Conservation (phyloP, 2,329 filamentous ascomycete genomes). For the Phyllosticta ampelicida region DNA sequence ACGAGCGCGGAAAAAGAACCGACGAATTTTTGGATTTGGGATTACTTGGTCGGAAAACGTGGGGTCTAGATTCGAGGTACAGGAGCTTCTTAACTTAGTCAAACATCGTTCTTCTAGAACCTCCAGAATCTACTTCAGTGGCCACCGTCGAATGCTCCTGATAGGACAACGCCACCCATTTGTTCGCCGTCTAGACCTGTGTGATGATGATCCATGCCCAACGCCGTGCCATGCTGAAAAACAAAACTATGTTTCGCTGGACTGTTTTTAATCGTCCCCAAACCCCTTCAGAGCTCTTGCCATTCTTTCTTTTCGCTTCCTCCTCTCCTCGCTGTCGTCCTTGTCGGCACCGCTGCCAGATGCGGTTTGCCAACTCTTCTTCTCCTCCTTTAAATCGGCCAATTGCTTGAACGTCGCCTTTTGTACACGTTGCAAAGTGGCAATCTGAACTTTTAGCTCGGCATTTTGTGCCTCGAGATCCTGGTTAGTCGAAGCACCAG, state of each 20-base stretch:
- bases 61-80: not conserved
- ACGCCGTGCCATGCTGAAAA: not conserved
- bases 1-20: not conserved
- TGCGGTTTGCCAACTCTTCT: slow-evolving; percentile 19
- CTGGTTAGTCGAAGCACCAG: not conserved
- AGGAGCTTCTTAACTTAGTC: not conserved
- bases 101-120: not conserved
- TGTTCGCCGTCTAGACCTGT: not conserved
- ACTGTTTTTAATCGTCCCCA: not conserved
- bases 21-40: not conserved
- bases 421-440: slow-evolving; percentile 35
- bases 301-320: slow-evolving; percentile 1
- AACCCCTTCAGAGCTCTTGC: not conserved
- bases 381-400: slow-evolving; percentile 32
- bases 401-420: slow-evolving; percentile 36
- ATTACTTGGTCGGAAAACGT: not conserved
- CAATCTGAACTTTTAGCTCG: slow-evolving; percentile 29
- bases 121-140: not conserved
- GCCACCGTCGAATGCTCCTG: not conserved
- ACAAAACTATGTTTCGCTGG: not conserved
- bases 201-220: not conserved
- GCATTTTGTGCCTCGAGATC: slow-evolving; percentile 11
- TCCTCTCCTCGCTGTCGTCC: not conserved
- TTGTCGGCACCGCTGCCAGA: slow-evolving; percentile 16
- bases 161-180: not conserved